phyloP scores from a whole-genome alignment of 2,329 filamentous ascomycete species.

The Aspergillus aculeatus region DNA sequence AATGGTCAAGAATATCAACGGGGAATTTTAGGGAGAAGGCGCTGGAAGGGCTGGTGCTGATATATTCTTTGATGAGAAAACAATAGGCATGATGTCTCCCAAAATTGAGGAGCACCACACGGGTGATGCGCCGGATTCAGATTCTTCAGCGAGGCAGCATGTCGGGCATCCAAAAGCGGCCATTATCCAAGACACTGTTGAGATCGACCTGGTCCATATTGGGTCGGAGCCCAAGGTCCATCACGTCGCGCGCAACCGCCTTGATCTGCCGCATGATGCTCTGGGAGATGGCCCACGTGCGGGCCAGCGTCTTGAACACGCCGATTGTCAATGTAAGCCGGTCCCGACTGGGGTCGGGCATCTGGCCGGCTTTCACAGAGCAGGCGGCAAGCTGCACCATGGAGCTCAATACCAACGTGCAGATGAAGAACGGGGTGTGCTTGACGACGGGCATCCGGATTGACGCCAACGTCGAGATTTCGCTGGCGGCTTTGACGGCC shows the following conservation, averaged over 20 bases:
- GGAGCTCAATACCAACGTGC: conserved; percentile 73
- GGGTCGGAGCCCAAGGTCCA: conserved; percentile 42
- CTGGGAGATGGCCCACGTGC: conserved; percentile 70
- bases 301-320: conserved; percentile 66
- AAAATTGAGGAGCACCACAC: neutral
- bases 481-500: conserved; percentile 74
- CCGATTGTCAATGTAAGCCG: conserved; percentile 77
- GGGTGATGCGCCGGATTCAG: neutral
- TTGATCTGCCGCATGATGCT: conserved; percentile 71
- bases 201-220: conserved; percentile 37
- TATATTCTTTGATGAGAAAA: neutral
- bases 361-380: conserved; percentile 57
- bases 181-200: conserved; percentile 33
- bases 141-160: conserved; percentile 14
- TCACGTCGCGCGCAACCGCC: conserved; percentile 74
- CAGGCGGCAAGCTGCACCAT: conserved; percentile 82
- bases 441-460: conserved; percentile 57
- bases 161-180: conserved; percentile 37
- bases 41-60: neutral
- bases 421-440: conserved; percentile 83
- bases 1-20: conserved; percentile 3
- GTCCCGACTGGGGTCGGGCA: conserved; percentile 60
- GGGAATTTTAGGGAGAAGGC: neutral
- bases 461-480: conserved; percentile 73
- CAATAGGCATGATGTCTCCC: neutral